phyloP scores from a whole-genome alignment of 228 moss, liverwort and hornwort species.

The Sphagnum magellanicum region DNA sequence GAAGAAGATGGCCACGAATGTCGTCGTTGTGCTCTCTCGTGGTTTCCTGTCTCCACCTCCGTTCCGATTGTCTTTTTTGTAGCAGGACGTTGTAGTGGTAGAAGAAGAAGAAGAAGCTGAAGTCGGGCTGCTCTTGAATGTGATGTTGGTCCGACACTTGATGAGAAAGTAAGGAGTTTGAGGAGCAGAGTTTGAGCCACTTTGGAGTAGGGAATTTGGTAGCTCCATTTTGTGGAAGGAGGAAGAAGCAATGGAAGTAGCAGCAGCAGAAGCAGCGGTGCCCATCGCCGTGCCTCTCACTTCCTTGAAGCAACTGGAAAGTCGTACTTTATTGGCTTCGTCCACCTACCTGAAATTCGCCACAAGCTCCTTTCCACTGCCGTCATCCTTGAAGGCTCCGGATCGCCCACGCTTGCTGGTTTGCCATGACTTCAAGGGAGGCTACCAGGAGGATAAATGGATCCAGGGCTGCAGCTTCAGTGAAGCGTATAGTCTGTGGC shows the following conservation, averaged over 20 bases:
- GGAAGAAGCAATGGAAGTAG: neutral
- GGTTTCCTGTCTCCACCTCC: too few species aligned
- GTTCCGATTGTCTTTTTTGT: too few species aligned
- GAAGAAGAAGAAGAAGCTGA: too few species aligned
- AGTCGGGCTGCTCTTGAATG: too few species aligned
- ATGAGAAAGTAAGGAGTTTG: too few species aligned
- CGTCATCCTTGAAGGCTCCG: constrained; percentile 8
- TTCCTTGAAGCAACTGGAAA: constrained; percentile 38
- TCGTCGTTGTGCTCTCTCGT: too few species aligned
- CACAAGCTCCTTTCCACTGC: constrained; percentile 47
- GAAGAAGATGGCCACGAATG: too few species aligned
- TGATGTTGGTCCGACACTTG: too few species aligned
- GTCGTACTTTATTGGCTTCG: constrained; percentile 42
- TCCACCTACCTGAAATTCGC: constrained; percentile 29
- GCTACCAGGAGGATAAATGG: constrained; percentile 86
- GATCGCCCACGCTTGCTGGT: constrained; percentile 64
- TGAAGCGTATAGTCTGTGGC: constrained; percentile 56
- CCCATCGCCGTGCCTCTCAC: constrained; percentile 53
- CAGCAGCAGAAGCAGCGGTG: neutral
- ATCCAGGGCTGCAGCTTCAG: constrained; percentile 57
- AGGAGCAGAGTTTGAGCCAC: too few species aligned
- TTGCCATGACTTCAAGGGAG: constrained; percentile 80
- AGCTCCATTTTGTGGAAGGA: too few species aligned
- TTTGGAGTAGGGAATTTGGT: too few species aligned
- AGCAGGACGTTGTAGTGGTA: too few species aligned